phyloP scores from a whole-genome alignment of 225 moss, liverwort and hornwort genomes.

The Bryoerythrophyllum caledonicum region DNA sequence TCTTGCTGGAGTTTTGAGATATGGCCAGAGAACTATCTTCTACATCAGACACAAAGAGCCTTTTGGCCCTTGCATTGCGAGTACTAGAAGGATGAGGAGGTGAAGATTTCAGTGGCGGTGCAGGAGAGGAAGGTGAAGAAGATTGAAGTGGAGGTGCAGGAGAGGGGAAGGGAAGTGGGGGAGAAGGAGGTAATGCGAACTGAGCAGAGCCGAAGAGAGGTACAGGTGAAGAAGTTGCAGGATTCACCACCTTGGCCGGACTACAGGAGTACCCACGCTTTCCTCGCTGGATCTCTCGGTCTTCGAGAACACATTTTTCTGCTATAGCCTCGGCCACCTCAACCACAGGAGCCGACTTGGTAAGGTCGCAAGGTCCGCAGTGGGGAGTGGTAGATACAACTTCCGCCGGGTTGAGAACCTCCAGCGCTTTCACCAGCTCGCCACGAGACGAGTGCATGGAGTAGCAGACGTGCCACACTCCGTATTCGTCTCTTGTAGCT shows the following conservation, averaged over 20 bases:
- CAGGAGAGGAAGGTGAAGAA: constrained; percentile 20
- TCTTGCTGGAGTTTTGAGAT: constrained; percentile 7
- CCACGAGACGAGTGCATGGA: constrained; percentile 76
- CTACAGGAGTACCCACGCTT: constrained; percentile 24
- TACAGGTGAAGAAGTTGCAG: constrained; percentile 31
- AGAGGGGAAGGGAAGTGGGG: constrained; percentile 53
- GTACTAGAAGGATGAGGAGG: not conserved
- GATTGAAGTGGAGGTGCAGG: constrained; percentile 18
- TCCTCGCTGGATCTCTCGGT: constrained; percentile 35
- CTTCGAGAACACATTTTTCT: constrained; percentile 20
- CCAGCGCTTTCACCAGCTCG: constrained; percentile 67
- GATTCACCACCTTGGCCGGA: constrained; percentile 12
- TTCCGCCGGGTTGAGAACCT: constrained; percentile 56
- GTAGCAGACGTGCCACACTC: constrained; percentile 83
- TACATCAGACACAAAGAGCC: constrained; percentile 15
- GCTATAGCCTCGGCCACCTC: constrained; percentile 18
- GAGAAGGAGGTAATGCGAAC: constrained; percentile 54
- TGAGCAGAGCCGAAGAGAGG: constrained; percentile 71
- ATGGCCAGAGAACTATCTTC: not conserved
- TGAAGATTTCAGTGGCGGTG: constrained; percentile 17
- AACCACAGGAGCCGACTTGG: constrained; percentile 18
- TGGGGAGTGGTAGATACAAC: constrained; percentile 81
- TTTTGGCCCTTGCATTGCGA: constrained; percentile 20
- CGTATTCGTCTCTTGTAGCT: constrained; percentile 64
- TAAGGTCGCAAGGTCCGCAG: constrained; percentile 45